phyloP scores from a whole-genome alignment of 306 rosid species.

The Inga oerstediana region DNA sequence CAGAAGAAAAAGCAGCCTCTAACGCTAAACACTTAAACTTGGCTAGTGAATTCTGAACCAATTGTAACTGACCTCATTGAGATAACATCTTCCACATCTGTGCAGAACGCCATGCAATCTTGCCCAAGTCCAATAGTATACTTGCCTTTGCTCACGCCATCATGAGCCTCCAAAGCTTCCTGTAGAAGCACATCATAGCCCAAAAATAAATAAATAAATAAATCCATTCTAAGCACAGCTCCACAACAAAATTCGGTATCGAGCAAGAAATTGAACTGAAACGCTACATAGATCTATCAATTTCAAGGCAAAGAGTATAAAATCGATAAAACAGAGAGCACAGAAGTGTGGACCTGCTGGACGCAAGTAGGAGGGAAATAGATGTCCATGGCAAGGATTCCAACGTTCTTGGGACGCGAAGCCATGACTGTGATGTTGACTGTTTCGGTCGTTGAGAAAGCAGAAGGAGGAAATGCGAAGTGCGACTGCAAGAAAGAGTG shows the following conservation, averaged over 20 bases:
- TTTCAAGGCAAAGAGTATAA: neutral
- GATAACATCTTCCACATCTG: constrained; percentile 87
- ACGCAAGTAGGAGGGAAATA: constrained; percentile 77
- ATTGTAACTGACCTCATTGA: constrained; percentile 68
- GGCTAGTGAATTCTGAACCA: neutral
- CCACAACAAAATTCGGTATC: neutral
- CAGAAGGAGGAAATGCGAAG: neutral
- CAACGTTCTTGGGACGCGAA: constrained; percentile 53
- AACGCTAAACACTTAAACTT: neutral
- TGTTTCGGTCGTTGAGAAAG: neutral
- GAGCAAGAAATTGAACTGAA: neutral
- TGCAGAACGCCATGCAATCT: constrained; percentile 85
- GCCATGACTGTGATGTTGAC: constrained; percentile 25
- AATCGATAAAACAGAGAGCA: neutral
- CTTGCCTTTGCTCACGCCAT: constrained; percentile 88
- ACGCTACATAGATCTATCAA: constrained; percentile 7
- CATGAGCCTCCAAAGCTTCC: constrained; percentile 87
- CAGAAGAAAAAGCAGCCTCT: neutral
- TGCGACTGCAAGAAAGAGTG: neutral
- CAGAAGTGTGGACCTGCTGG: constrained; percentile 52
- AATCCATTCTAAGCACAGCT: neutral
- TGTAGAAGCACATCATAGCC: constrained; percentile 25
- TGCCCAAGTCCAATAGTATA: constrained; percentile 90
- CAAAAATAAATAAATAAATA: neutral
- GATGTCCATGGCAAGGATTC: constrained; percentile 82